Conservation (phyloP, 192 early-diverging fungal species). For the Coemansia sp. region DNA sequence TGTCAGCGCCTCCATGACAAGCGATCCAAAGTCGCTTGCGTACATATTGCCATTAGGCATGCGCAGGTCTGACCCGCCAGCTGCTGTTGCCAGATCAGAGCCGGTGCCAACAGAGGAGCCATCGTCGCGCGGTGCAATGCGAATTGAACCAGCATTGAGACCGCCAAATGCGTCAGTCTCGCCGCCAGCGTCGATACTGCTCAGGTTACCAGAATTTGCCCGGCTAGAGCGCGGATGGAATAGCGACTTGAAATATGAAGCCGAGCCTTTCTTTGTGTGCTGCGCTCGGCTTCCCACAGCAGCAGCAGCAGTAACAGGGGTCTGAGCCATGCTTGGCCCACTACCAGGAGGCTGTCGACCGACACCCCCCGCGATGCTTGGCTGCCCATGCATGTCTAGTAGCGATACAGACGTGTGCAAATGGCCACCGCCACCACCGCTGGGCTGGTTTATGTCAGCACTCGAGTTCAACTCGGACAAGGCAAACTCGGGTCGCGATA, state of each 20-base stretch:
- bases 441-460: not conserved
- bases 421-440: not conserved
- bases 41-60: constrained; percentile 56
- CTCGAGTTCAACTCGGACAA: not conserved
- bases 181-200: constrained; percentile 4
- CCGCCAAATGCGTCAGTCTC: constrained; percentile 19
- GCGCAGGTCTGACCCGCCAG: constrained; percentile 13
- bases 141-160: constrained; percentile 19
- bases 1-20: constrained; percentile 56
- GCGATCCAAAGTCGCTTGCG: constrained; percentile 52
- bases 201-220: constrained; percentile 11
- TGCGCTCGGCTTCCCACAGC: constrained; percentile 14
- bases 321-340: not conserved
- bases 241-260: constrained; percentile 54
- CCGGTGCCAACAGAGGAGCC: not conserved
- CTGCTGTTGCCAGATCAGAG: constrained; percentile 5
- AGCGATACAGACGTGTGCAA: constrained; percentile 5
- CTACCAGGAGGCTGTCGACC: not conserved
- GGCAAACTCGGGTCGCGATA: constrained; percentile 4
- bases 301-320: not conserved
- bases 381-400: constrained; percentile 5
- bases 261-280: constrained; percentile 46
- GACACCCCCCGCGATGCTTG: not conserved
- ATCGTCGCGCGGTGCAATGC: constrained; percentile 32
- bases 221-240: constrained; percentile 49